Conservation (phyloP, 805 yeast genomes). For the Teunomyces gatunensis region DNA sequence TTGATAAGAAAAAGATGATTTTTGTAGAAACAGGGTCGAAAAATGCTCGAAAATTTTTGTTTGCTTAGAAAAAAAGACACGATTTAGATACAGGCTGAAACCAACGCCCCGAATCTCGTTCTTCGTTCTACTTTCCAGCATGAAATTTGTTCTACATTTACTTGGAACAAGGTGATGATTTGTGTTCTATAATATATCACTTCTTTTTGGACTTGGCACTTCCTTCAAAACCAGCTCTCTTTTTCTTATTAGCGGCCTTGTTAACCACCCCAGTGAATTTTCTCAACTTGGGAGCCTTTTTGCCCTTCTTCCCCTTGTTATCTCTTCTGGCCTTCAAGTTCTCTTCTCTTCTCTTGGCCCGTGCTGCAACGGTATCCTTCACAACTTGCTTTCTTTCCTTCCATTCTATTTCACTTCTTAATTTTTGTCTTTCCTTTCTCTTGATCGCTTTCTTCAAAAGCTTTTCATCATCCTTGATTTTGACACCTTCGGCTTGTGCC, state of each 20-base stretch:
- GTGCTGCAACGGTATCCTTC: conserved; percentile 67
- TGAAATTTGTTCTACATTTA: neutral
- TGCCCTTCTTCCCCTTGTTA: conserved; percentile 77
- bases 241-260: conserved; percentile 41
- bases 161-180: neutral
- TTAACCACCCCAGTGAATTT: conserved; percentile 57
- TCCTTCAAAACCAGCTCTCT: conserved; percentile 93
- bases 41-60: conserved; percentile 3
- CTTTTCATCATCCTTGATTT: conserved; percentile 86
- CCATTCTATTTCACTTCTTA: conserved; percentile 91
- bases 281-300: conserved; percentile 67
- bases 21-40: neutral
- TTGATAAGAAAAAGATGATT: neutral
- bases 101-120: neutral
- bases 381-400: conserved; percentile 81
- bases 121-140: neutral
- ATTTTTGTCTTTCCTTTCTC: conserved; percentile 77
- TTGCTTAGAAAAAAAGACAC: neutral
- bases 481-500: conserved; percentile 84
- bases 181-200: conserved; percentile 13
- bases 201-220: conserved; percentile 44
- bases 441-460: conserved; percentile 82
- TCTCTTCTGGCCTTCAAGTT: conserved; percentile 83
- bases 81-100: conserved; percentile 1
- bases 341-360: conserved; percentile 86